Conservation (phyloP, 768 basidiomycete genomes). For the Termitomyces sp. region DNA sequence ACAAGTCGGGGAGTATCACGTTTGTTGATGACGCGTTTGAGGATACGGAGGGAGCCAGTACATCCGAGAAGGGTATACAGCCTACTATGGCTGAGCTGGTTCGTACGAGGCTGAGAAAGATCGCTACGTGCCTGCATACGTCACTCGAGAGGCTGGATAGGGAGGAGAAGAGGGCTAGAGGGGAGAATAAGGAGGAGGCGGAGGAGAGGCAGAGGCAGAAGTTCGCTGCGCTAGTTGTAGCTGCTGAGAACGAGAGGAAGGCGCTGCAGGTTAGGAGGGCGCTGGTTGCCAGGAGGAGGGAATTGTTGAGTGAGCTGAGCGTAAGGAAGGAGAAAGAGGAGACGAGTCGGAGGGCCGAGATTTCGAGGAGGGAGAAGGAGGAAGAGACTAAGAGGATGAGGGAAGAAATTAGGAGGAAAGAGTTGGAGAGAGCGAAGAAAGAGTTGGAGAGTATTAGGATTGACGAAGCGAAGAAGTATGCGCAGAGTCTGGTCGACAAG, state of each 20-base stretch:
- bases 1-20: constrained; percentile 75
- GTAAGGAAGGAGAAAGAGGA: constrained; percentile 89
- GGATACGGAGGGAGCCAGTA: constrained; percentile 24
- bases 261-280: constrained; percentile 73
- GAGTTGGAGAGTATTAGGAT: constrained; percentile 76
- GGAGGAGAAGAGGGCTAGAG: constrained; percentile 31
- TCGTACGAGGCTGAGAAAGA: constrained; percentile 68
- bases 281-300: constrained; percentile 78
- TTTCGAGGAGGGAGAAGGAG: constrained; percentile 58
- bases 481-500: constrained; percentile 74
- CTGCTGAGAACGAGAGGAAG: constrained; percentile 70
- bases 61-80: constrained; percentile 48
- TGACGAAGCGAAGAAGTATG: constrained; percentile 87
- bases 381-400: constrained; percentile 55
- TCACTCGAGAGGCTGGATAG: constrained; percentile 53
- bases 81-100: constrained; percentile 68
- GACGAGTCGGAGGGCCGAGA: constrained; percentile 69
- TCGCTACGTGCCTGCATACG: constrained; percentile 69
- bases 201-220: constrained; percentile 54
- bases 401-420: constrained; percentile 60
- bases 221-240: constrained; percentile 53
- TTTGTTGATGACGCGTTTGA: constrained; percentile 77
- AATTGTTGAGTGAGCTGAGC: constrained; percentile 77
- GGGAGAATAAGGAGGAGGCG: constrained; percentile 24
- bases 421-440: constrained; percentile 57